Evolutionary conservation across 371 early-diverging fungal species (phyloP), one percentile per base, ranked within the genome.

Genomic region (Mortierella sp.): DNA sequence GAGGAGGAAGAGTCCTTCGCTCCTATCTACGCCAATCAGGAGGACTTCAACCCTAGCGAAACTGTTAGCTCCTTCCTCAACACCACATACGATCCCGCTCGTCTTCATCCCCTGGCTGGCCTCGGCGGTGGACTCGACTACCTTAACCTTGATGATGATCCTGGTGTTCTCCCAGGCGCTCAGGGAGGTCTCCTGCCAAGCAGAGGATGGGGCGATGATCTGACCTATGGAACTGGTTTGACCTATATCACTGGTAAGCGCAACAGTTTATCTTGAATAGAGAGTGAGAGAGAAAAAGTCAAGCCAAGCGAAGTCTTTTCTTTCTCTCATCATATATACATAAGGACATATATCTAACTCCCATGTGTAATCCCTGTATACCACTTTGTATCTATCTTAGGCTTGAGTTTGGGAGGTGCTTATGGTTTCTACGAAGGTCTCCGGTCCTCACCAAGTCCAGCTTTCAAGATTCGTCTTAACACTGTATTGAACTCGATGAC

Each of bases 151-250:
- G 90, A 92, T 53, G 90, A 87, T 47, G 65, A 67, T 32, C 80
- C 77, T 45, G 84, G 67, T 43, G 36, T 38, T 24, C 64, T 78
- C 38, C 66, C 77, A 24, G 65, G 72, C 53, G 55, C 77, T 33
- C 69, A 74, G 58, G 84, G 84, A n/a, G 90, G 90, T 38, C 77
- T 91, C 65, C 72, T 95, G 57, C 95, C 96, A 53, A 92, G 92
- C 70, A 89, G 96, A 70, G 90, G 94, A 33, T 92, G 92, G 90
- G 87, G 92, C 43, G 96, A 96, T 65, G 95, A 95, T 86, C 86
- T 96, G 45, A 94, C 95, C 86, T 96, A 95, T 84, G 96, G 96
- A 57, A 93, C 95, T 4, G 96, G 96, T 13, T 89, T 94, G 4
- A 88, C 91, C 59, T 96, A 96, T 76, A 84, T 96, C 69, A 84